Evolutionary conservation across 306 rosid genomes (phyloP), one percentile per base, ranked within the genome.

Genomic region (Purshia tridentata): DNA sequence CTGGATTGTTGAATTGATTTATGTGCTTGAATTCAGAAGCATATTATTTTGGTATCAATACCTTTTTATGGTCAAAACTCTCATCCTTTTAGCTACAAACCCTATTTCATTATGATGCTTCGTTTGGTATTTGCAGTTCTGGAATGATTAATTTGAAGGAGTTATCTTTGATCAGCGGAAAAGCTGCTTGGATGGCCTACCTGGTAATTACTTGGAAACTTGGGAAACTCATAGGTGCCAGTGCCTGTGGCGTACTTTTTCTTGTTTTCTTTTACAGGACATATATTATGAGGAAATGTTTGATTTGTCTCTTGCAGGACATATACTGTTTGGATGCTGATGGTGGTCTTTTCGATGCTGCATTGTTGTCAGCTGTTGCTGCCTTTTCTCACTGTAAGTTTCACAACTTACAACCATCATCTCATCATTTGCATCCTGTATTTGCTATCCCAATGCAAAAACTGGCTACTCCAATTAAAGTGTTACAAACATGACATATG

Each of bases 131-230:
- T 50, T 68, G 72, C 91, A 93, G 96, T 83, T 93, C 92, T 73
- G 88, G 86, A 69, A 81, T 89, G 90, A 82, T 89, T 77, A 81
- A 91, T 88, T 52, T 91, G 86, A 89, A 83, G 82, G 98, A 93
- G 47, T 81, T 91, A 77, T 89, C 88, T 10, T 76, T 93, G 83
- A 91, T 93, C 59, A 83, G 84, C 69, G 96, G 97, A 70, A 93
- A 93, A 83, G 97, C 97, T 86, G 92, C 97, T 65, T 93, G 98
- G 97, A 93, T 91, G 98, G 94, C 86, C 44, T 93, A 86, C 88
- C 63, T 93, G 91, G 96, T 91, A 89, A 82, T 77, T 72, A 18
- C 52, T 78, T 68, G 39, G 72, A 66, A 67, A 22, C 56, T 67
- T 18, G 62, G 15, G 52, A 22, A 53, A 40, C 11, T 12, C 9